Percentiles rank a stretch among this genome's conserved stretches.
Evolutionary conservation across 2,329 filamentous ascomycete species (phyloP).

Genomic region (Penicillium freii): DNA sequence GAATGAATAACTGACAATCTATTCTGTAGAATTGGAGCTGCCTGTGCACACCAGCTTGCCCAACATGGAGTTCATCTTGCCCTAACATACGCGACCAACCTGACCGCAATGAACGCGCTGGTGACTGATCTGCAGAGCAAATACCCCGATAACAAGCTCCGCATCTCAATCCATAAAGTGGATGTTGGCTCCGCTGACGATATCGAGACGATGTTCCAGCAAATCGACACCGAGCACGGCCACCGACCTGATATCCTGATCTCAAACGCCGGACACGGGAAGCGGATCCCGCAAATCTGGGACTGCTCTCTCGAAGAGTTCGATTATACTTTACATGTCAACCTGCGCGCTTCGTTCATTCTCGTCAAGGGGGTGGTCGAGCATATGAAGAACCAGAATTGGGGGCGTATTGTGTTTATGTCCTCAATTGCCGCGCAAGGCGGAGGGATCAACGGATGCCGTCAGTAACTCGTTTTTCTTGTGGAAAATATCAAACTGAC

Average conservation of each 20-base stretch:
- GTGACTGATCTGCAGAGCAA: constrained; percentile 42
- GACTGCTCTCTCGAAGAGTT: constrained; percentile 65
- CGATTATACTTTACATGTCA: constrained; percentile 61
- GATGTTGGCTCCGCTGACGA: constrained; percentile 57
- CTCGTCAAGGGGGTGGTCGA: constrained; percentile 60
- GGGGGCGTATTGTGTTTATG: constrained; percentile 65
- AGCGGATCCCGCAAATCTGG: constrained; percentile 55
- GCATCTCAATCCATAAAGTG: constrained; percentile 56
- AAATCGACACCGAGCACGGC: constrained; percentile 54
- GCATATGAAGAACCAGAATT: constrained; percentile 58
- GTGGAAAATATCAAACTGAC: not conserved
- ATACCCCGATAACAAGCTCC: constrained; percentile 31
- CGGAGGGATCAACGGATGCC: constrained; percentile 63
- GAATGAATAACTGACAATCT: constrained; percentile 4
- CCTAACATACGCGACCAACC: constrained; percentile 58
- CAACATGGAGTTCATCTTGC: constrained; percentile 54
- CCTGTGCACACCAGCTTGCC: constrained; percentile 57
- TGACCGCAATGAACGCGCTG: constrained; percentile 48
- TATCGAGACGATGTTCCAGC: constrained; percentile 54
- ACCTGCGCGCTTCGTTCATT: constrained; percentile 62
- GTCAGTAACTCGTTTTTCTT: constrained; percentile 29
- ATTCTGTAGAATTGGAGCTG: constrained; percentile 57
- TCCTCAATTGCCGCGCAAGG: constrained; percentile 63
- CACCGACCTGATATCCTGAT: constrained; percentile 62
- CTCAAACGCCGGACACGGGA: constrained; percentile 66